Percentiles rank a stretch among this genome's conserved stretches.
Evolutionary conservation across 164 flowering plant species (phyloP).

Genomic region (Nelumbo lutea): DNA sequence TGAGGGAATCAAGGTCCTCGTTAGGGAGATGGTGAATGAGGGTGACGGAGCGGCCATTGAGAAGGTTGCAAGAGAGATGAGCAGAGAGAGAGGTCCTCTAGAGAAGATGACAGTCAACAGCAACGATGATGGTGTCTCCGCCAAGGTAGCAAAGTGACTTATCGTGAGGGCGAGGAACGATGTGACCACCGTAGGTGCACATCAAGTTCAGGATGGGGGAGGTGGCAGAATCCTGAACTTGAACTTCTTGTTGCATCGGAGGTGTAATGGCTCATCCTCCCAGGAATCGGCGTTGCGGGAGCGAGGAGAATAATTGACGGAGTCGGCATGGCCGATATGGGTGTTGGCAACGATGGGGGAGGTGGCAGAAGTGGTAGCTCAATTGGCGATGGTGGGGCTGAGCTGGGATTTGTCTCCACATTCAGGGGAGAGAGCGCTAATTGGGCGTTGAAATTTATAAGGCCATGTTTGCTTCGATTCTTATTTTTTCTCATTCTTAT

Average conservation of each 20-base stretch:
- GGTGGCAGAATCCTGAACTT: too few species aligned
- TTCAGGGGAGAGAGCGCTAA: background rate
- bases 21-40: constrained; percentile 85
- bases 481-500: too few species aligned
- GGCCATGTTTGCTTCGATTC: too few species aligned
- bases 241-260: too few species aligned
- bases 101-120: constrained; percentile 63
- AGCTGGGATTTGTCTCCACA: background rate
- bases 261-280: constrained; percentile 40
- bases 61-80: constrained; percentile 55
- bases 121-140: constrained; percentile 85
- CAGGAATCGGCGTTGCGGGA: constrained; percentile 50
- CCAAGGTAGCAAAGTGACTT: constrained; percentile 83
- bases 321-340: constrained; percentile 37
- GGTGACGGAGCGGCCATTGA: constrained; percentile 42
- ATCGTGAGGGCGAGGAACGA: constrained; percentile 87
- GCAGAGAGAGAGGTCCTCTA: constrained; percentile 40
- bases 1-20: constrained; percentile 85
- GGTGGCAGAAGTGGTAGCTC: constrained; percentile 25
- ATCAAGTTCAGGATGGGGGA: too few species aligned
- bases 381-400: constrained; percentile 12
- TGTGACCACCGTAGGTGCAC: constrained; percentile 95
- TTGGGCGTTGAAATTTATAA: background rate
- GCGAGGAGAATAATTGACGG: constrained; percentile 57
- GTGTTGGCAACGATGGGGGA: constrained; percentile 8